These are phyloP conservation scores for Cladophialophora bantiana DNA, from an alignment of 2,329 filamentous ascomycete genomes.

Conservation along the genomic window DNA sequence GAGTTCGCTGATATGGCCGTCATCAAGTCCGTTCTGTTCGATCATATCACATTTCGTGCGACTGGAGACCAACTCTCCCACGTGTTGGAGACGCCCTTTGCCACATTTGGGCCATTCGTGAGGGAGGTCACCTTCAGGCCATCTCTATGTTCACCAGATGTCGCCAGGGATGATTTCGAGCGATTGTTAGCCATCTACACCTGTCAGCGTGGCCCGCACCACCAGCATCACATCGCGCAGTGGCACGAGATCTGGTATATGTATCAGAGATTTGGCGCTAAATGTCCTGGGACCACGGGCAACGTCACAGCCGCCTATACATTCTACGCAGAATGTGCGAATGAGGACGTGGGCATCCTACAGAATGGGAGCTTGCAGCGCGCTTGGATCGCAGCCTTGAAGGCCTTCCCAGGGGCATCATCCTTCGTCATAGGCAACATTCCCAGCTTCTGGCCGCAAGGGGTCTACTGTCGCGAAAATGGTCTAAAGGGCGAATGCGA, in stretches of 20 bases:
- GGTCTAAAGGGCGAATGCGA: neutral
- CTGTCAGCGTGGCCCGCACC: neutral
- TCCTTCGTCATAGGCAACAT: conserved; percentile 3
- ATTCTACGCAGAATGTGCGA: neutral
- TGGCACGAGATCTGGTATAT: neutral
- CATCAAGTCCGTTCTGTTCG: conserved; percentile 14
- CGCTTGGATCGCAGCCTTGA: conserved; percentile 2
- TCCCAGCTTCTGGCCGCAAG: neutral
- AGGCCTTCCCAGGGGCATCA: neutral
- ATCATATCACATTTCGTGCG: conserved; percentile 5
- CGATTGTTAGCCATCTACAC: neutral
- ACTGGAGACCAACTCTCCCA: conserved; percentile 6
- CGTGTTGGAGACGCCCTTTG: conserved; percentile 1
- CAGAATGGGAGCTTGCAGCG: conserved; percentile 1
- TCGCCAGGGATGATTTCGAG: neutral
- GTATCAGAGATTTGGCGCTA: neutral
- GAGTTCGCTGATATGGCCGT: conserved; percentile 14
- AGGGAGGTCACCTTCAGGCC: conserved; percentile 1
- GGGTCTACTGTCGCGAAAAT: neutral
- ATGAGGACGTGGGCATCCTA: neutral
- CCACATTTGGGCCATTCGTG: conserved; percentile 9
- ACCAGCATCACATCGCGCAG: neutral
- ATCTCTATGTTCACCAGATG: conserved; percentile 12
- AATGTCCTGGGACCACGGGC: neutral
- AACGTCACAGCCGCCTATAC: neutral